Percentiles rank a stretch among this genome's conserved stretches.
Evolutionary conservation across 202 grass and related monocot species (phyloP).

Genomic region (Panicum hallii): DNA sequence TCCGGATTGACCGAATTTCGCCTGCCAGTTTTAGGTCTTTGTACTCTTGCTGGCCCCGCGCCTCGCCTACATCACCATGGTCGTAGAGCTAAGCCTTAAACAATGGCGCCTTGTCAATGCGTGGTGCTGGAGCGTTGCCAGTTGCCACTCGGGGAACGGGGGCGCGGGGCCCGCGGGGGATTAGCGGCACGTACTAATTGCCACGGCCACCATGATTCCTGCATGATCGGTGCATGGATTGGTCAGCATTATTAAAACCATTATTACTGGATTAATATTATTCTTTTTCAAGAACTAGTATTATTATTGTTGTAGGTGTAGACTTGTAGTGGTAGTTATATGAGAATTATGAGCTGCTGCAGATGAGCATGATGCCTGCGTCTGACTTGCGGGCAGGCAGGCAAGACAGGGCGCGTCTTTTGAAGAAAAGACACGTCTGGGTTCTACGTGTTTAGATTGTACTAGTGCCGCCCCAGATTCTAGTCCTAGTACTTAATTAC

Average conservation of each 20-base stretch:
- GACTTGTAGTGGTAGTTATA: not conserved
- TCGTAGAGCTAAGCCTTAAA: conserved; percentile 39
- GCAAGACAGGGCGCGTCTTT: conserved; percentile 44
- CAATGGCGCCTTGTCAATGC: conserved; percentile 44
- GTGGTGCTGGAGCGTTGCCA: not conserved
- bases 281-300: no score
- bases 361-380: conserved; percentile 20
- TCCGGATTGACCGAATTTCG: not conserved
- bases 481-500: not conserved
- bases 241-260: not conserved
- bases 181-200: conserved; percentile 44
- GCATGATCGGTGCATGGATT: conserved; percentile 43
- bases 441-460: conserved; percentile 57
- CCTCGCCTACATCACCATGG: conserved; percentile 1
- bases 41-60: conserved; percentile 7
- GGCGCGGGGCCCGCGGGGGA: conserved; percentile 4
- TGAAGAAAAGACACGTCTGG: conserved; percentile 49
- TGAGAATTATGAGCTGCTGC: conserved; percentile 21
- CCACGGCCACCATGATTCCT: conserved; percentile 59
- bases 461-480: conserved; percentile 23
- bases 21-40: conserved; percentile 43
- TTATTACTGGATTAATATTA: not conserved
- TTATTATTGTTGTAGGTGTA: not conserved
- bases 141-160: no score
- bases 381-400: conserved; percentile 25